Evolutionary conservation across 306 rosid species (phyloP).

Genomic region (Carpinus fangiana): DNA sequence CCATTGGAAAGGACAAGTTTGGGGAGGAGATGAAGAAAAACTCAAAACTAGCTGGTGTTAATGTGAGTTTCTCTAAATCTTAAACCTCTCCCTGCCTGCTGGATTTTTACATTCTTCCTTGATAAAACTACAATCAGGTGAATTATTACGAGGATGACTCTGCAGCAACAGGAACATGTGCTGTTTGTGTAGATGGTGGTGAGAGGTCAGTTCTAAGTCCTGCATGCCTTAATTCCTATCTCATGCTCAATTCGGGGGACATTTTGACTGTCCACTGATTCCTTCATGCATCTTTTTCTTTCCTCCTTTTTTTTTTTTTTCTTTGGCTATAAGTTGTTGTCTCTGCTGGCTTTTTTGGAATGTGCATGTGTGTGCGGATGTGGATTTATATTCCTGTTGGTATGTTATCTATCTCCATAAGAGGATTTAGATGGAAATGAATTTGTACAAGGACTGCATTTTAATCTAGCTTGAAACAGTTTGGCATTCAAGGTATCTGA

Average conservation of each 20-base stretch:
- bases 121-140: constrained; percentile 48
- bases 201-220: constrained; percentile 60
- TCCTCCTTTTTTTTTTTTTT: neutral
- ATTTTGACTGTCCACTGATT: neutral
- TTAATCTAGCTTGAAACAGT: too few species aligned
- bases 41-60: constrained; percentile 68
- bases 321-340: too few species aligned
- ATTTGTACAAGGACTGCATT: too few species aligned
- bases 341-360: neutral
- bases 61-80: constrained; percentile 52
- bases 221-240: neutral
- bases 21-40: constrained; percentile 90
- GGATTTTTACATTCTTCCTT: neutral
- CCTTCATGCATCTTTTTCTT: neutral
- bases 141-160: constrained; percentile 80
- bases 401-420: too few species aligned
- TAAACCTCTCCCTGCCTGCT: constrained; percentile 1
- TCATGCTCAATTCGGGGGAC: neutral
- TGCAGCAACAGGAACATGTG: constrained; percentile 94
- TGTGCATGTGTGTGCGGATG: neutral
- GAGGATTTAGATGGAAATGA: too few species aligned
- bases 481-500: too few species aligned
- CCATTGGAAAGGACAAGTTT: constrained; percentile 90
- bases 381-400: neutral
- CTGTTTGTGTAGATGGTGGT: constrained; percentile 90